A percentile compares a stretch with the other conserved stretches of the same genome.
Conservation (phyloP, 495 filamentous ascomycete species). For the Hypoxylon cercidicola region DNA sequence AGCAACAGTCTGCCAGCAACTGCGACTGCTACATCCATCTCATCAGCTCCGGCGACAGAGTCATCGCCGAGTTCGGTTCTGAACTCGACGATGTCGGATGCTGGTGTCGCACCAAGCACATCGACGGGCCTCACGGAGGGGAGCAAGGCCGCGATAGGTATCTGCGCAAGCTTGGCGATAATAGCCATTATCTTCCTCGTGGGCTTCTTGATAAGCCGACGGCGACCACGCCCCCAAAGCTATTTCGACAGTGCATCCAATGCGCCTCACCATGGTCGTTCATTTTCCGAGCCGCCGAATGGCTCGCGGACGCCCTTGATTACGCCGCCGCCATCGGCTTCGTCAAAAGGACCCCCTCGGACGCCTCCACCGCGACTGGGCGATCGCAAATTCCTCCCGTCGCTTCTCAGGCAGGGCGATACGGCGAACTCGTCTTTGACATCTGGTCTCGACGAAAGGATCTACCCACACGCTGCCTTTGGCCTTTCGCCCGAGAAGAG, state of each 20-base stretch:
- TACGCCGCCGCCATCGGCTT: slow-evolving; percentile 46
- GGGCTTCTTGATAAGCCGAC: slow-evolving; percentile 48
- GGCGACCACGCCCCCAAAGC: slow-evolving; percentile 36
- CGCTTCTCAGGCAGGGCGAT: slow-evolving; percentile 47
- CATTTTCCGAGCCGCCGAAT: slow-evolving; percentile 35
- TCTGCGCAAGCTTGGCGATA: slow-evolving; percentile 50
- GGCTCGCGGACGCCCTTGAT: slow-evolving; percentile 55
- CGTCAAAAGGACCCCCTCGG: slow-evolving; percentile 37
- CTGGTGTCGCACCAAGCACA: slow-evolving; percentile 12
- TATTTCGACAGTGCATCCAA: slow-evolving; percentile 20
- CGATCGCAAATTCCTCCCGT: slow-evolving; percentile 53
- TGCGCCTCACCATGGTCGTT: slow-evolving; percentile 28
- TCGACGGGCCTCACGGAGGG: slow-evolving; percentile 45
- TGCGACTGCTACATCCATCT: slow-evolving; percentile 3
- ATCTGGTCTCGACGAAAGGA: slow-evolving; percentile 4
- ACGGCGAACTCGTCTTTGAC: slow-evolving; percentile 39
- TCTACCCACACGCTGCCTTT: slow-evolving; percentile 44
- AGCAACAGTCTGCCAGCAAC: slow-evolving; percentile 10
- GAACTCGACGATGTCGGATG: slow-evolving; percentile 25
- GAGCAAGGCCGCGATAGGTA: slow-evolving; percentile 53
- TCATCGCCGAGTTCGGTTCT: slow-evolving; percentile 26
- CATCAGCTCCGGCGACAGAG: slow-evolving; percentile 10
- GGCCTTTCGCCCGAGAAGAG: slow-evolving; percentile 46
- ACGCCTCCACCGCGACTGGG: slow-evolving; percentile 57
- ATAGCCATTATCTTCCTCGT: slow-evolving; percentile 50